phyloP scores from a whole-genome alignment of 176 grass and related monocot genomes.

The Elymus sibiricus region DNA sequence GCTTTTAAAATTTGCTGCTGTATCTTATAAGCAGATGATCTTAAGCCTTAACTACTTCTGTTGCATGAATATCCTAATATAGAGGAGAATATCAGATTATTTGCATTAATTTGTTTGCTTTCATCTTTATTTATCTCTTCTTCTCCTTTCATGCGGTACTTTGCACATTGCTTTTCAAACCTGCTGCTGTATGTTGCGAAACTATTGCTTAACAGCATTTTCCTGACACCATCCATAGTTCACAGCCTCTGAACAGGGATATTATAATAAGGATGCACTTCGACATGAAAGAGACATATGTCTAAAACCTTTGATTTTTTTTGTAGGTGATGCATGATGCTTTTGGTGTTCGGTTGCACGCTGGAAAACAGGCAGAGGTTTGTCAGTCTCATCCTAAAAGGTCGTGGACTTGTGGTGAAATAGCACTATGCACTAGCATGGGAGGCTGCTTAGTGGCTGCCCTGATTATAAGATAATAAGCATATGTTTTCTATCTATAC shows the following conservation, averaged over 20 bases:
- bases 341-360: slow-evolving; percentile 89
- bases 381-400: slow-evolving; percentile 12
- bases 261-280: background rate
- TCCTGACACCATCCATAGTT: background rate
- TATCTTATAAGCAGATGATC: background rate
- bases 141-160: background rate
- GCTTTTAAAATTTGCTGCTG: background rate
- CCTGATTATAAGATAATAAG: background rate
- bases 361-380: slow-evolving; percentile 98
- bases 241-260: background rate
- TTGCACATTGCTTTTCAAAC: background rate
- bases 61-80: background rate
- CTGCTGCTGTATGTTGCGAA: background rate
- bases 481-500: background rate
- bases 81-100: background rate
- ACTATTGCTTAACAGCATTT: background rate
- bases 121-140: background rate
- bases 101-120: slow-evolving; percentile 11
- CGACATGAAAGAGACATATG: background rate
- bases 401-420: slow-evolving; percentile 6
- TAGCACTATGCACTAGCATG: background rate
- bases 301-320: slow-evolving; percentile 4
- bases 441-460: background rate
- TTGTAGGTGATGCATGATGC: slow-evolving; percentile 94
- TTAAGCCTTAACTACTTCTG: background rate